A percentile compares a stretch with the other conserved stretches of the same genome.
Evolutionary conservation across 371 early-diverging fungal genomes (phyloP).

Genomic region (Apophysomyces variabilis): DNA sequence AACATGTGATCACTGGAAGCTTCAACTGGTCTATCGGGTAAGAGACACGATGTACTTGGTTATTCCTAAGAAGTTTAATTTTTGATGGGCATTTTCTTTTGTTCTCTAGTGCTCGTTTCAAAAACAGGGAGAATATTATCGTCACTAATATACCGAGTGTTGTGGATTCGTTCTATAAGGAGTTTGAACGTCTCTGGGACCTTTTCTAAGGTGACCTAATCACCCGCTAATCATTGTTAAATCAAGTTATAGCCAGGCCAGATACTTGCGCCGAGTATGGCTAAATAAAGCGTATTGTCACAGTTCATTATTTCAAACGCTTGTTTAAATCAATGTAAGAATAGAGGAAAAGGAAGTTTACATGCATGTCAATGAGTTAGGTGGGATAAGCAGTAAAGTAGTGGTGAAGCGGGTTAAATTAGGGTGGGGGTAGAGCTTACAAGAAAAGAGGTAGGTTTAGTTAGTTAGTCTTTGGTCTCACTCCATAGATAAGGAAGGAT

Average conservation of each 20-base stretch:
- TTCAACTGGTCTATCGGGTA: slow-evolving; percentile 59
- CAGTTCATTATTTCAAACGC: too few species aligned
- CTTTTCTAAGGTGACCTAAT: slow-evolving; percentile 32
- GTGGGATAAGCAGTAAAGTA: not conserved
- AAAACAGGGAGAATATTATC: slow-evolving; percentile 64
- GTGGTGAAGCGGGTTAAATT: not conserved
- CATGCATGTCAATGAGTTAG: not conserved
- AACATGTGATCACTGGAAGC: slow-evolving; percentile 49
- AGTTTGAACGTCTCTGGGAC: slow-evolving; percentile 63
- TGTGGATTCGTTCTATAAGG: slow-evolving; percentile 48
- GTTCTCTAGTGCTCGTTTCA: slow-evolving; percentile 55
- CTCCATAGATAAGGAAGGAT: slow-evolving; percentile 56
- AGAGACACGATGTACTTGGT: slow-evolving; percentile 12
- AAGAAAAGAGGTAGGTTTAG: not conserved
- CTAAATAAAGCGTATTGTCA: not conserved
- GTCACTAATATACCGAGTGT: slow-evolving; percentile 60
- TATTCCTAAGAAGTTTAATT: not conserved
- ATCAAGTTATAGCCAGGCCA: too few species aligned
- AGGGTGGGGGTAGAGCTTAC: not conserved
- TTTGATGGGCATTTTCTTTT: slow-evolving; percentile 13
- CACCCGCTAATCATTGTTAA: too few species aligned
- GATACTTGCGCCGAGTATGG: not conserved
- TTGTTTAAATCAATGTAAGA: not conserved
- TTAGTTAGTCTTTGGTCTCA: slow-evolving; percentile 27
- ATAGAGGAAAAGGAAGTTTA: not conserved